Evolutionary conservation across 768 basidiomycete species (phyloP).

Genomic region (Mrakia frigida): DNA sequence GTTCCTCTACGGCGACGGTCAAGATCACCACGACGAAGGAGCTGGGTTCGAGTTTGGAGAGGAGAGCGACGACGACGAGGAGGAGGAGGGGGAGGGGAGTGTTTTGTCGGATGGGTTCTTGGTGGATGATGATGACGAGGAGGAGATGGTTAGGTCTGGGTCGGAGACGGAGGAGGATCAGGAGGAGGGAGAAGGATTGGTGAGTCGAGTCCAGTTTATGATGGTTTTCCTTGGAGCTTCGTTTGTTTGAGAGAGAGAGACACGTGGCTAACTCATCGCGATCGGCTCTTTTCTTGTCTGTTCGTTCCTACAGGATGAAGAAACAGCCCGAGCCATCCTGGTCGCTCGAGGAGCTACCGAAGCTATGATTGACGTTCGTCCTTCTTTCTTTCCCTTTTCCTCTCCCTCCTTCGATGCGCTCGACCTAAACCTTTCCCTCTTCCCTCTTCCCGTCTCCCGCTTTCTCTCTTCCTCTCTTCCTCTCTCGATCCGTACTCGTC

Average conservation of each 20-base stretch:
- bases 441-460: not conserved
- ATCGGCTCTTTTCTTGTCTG: too few species aligned
- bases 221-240: too few species aligned
- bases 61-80: not conserved
- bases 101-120: slow-evolving; percentile 6
- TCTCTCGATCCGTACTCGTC: too few species aligned
- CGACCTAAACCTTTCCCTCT: too few species aligned
- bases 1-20: slow-evolving; percentile 1
- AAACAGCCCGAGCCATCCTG: not conserved
- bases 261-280: too few species aligned
- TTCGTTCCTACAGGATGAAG: not conserved
- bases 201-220: not conserved
- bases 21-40: not conserved
- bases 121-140: not conserved
- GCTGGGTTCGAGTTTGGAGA: slow-evolving; percentile 2
- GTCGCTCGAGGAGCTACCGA: not conserved
- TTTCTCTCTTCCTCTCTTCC: not conserved
- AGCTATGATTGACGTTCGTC: slow-evolving; percentile 10
- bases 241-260: too few species aligned
- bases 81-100: not conserved
- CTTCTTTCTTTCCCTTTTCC: not conserved
- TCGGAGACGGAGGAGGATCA: not conserved
- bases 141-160: not conserved
- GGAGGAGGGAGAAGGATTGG: not conserved
- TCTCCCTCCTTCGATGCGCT: not conserved